Base-by-base conservation (phyloP, 2,329 filamentous ascomycete species). In the Pestalotiopsis sp. region DNA sequence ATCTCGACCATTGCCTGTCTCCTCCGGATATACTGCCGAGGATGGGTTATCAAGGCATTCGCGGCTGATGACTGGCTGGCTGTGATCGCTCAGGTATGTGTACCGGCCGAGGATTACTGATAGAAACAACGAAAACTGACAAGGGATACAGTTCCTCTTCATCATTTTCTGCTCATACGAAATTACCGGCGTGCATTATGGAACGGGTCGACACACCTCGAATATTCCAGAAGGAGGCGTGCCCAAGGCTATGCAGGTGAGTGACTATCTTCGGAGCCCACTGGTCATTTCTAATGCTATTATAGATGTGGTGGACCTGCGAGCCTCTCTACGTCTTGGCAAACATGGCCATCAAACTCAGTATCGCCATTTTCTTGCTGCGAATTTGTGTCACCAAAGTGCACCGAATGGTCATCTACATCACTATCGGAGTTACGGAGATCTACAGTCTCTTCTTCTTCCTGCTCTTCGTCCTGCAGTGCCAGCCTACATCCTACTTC, bases 271-370 rank as follows among this genome's bases (percentile, higher is more conserved):
- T n/a, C 14, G n/a, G 10, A 5, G 55, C 38, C 11, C 1, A 2
- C 2, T 3, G 56, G 7, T 10, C 17, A 13, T 40, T 10, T 44
- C 39, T 48, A 44, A 63, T 7, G 11, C 24, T 2, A 24, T 17
- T 0, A 35, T 35, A 78, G 75, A 77, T 74, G 72, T 78, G 77
- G 75, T 83, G 80, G 78, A 77, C 78, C n/a, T 82, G 81, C 63
- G 81, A 82, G 66, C 75, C 79, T 0, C 74, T 80, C 35, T 83
- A 83, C 68, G 77, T 82, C 26, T 66, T 81, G 10, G 73, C 75
- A 1, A 78, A 76, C 66, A 76, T 79, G 74, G 68, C 70, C 2
- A 73, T 81, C 48, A 82, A 82, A 72, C 71, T 79, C 64, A 80
- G 77, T 65, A 80, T 82, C 64, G 77, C 75, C 56, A 75, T 81